Conservation (phyloP, 495 filamentous ascomycete species). For the Xylaria acuta region DNA sequence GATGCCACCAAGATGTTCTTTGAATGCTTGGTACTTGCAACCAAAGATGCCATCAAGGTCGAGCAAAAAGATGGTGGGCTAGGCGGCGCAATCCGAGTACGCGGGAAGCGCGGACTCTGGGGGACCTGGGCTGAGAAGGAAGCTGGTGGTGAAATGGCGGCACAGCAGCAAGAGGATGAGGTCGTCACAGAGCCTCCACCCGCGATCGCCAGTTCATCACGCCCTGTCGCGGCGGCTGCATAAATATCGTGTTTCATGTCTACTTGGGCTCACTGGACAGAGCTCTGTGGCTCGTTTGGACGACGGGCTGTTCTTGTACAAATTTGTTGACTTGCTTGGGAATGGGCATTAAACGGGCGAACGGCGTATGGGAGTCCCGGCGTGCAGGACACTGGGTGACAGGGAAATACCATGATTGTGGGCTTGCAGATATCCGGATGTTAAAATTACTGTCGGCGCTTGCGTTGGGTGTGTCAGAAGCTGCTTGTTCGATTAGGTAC, state of each 20-base stretch:
- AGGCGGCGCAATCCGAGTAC: constrained; percentile 77
- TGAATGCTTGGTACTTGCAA: constrained; percentile 91
- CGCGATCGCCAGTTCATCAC: constrained; percentile 42
- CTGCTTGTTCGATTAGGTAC: constrained; percentile 20
- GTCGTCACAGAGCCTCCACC: constrained; percentile 40
- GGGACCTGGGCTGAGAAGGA: constrained; percentile 92
- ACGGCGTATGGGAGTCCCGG: constrained; percentile 40
- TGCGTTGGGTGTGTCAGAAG: constrained; percentile 23
- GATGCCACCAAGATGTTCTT: constrained; percentile 99
- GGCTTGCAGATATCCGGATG: constrained; percentile 33
- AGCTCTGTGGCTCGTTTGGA: constrained; percentile 23
- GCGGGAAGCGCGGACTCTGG: constrained; percentile 91
- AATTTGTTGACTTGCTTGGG: constrained; percentile 40
- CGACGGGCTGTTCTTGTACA: constrained; percentile 43
- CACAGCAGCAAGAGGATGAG: constrained; percentile 41
- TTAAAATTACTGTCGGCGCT: constrained; percentile 35
- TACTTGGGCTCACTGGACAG: constrained; percentile 11
- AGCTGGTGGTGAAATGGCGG: constrained; percentile 63
- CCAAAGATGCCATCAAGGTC: constrained; percentile 98
- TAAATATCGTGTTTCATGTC: constrained; percentile 26
- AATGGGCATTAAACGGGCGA: constrained; percentile 30
- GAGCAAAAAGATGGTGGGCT: constrained; percentile 79
- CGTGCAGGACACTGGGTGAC: constrained; percentile 31
- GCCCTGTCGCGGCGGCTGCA: constrained; percentile 43
- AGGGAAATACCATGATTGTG: constrained; percentile 42